phyloP scores from a whole-genome alignment of 1,284 basidiomycete species.

The Coniophora puteana region DNA sequence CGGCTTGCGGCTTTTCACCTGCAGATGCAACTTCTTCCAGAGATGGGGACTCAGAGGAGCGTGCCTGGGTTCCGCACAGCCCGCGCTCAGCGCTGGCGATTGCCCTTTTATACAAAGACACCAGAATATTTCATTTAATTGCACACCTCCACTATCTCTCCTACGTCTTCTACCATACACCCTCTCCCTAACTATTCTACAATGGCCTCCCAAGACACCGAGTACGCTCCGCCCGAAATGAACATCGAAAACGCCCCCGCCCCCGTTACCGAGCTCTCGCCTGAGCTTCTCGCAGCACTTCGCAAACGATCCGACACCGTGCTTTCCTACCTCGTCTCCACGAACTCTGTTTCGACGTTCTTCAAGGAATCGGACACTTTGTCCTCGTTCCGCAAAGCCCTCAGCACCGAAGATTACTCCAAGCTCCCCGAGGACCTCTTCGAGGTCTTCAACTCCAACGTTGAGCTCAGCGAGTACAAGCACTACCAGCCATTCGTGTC shows the following conservation, averaged over 20 bases:
- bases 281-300: constrained; percentile 14
- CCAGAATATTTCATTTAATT: too few species aligned
- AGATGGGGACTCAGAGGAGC: too few species aligned
- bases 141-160: too few species aligned
- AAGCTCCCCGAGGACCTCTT: constrained; percentile 6
- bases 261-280: constrained; percentile 13
- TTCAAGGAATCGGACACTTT: constrained; percentile 16
- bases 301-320: constrained; percentile 15
- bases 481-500: constrained; percentile 20
- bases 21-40: too few species aligned
- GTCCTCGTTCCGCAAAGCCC: constrained; percentile 9
- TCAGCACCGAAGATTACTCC: constrained; percentile 4
- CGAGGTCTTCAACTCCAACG: constrained; percentile 14
- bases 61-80: too few species aligned
- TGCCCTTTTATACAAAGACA: background rate
- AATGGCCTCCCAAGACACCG: background rate
- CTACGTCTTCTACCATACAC: too few species aligned
- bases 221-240: too few species aligned
- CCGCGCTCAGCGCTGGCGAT: too few species aligned
- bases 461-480: constrained; percentile 16
- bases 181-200: background rate
- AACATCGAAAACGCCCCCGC: constrained; percentile 13
- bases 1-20: too few species aligned
- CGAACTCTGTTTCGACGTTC: constrained; percentile 15
- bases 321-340: constrained; percentile 19